These are phyloP conservation scores for Biscogniauxia sp. DNA, from an alignment of 2,329 filamentous ascomycete genomes.

Conservation along the genomic window DNA sequence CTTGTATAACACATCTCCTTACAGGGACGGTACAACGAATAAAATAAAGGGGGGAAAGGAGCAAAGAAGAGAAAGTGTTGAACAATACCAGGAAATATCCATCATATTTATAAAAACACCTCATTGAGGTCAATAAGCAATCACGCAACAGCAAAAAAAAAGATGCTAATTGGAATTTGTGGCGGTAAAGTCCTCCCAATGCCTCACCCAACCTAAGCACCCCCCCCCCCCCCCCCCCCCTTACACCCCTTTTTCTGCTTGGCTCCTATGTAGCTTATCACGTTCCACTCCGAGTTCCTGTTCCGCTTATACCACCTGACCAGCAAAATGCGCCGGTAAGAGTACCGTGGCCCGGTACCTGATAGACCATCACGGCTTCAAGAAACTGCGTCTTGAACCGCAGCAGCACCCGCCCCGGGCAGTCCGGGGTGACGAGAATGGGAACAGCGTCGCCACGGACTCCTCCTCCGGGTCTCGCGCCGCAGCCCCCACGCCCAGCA, in stretches of 20 bases:
- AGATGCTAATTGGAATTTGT: slow-evolving; percentile 76
- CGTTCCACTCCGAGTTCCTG: background rate
- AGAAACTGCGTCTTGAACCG: slow-evolving; percentile 59
- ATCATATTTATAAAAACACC: background rate
- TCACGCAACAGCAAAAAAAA: slow-evolving; percentile 8
- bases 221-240: background rate
- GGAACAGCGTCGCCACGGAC: background rate
- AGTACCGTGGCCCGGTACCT: slow-evolving; percentile 86
- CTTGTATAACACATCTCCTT: too few relatives aligned
- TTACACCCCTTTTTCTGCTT: background rate
- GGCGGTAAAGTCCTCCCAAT: slow-evolving; percentile 51
- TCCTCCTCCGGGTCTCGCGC: too few relatives aligned
- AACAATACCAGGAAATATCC: too few relatives aligned
- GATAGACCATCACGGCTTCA: slow-evolving; percentile 79
- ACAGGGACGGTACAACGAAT: too few relatives aligned
- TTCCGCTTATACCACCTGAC: slow-evolving; percentile 11
- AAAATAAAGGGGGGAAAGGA: too few relatives aligned
- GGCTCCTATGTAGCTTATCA: background rate
- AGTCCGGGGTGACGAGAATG: background rate
- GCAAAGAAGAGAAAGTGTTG: too few relatives aligned
- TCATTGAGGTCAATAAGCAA: background rate
- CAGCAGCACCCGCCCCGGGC: background rate
- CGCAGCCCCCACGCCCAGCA: too few relatives aligned
- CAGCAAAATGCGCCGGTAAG: slow-evolving; percentile 89
- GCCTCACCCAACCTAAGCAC: background rate